phyloP scores from a whole-genome alignment of 192 early-diverging fungal species.

The Dissophora globulifera region DNA sequence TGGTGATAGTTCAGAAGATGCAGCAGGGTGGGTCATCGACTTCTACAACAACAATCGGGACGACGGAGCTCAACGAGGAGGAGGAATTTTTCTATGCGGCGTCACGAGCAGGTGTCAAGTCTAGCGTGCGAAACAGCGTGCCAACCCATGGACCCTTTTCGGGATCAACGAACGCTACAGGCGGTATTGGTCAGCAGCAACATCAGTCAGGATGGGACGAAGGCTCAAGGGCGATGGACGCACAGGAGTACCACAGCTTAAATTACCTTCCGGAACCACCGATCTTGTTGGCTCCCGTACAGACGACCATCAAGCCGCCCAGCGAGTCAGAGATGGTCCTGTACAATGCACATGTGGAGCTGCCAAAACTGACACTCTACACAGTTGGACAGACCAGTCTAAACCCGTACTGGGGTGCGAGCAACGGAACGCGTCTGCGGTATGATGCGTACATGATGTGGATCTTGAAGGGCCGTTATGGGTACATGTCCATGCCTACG shows the following conservation, averaged over 20 bases:
- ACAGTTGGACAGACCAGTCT: slow-evolving; percentile 44
- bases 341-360: slow-evolving; percentile 44
- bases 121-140: not conserved
- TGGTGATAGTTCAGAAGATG: not conserved
- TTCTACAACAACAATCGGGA: slow-evolving; percentile 29
- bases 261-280: slow-evolving; percentile 37
- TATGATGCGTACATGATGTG: slow-evolving; percentile 46
- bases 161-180: no score
- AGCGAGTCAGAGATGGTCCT: slow-evolving; percentile 42
- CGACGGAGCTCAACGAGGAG: slow-evolving; percentile 32
- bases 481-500: slow-evolving; percentile 6
- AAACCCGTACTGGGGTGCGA: slow-evolving; percentile 38
- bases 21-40: slow-evolving; percentile 10
- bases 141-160: no score
- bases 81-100: slow-evolving; percentile 41
- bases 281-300: slow-evolving; percentile 32
- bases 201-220: not conserved
- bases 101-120: slow-evolving; percentile 4
- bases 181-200: no score
- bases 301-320: slow-evolving; percentile 26
- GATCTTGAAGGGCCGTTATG: slow-evolving; percentile 44
- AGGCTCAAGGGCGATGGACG: not conserved
- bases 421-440: slow-evolving; percentile 28
- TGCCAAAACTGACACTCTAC: slow-evolving; percentile 43
- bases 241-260: not conserved